Percentiles rank a stretch among this genome's conserved stretches.
These are phyloP conservation scores for Trichoderma guizhouense DNA, from an alignment of 2,329 filamentous ascomycete species.

Conservation along the genomic window DNA sequence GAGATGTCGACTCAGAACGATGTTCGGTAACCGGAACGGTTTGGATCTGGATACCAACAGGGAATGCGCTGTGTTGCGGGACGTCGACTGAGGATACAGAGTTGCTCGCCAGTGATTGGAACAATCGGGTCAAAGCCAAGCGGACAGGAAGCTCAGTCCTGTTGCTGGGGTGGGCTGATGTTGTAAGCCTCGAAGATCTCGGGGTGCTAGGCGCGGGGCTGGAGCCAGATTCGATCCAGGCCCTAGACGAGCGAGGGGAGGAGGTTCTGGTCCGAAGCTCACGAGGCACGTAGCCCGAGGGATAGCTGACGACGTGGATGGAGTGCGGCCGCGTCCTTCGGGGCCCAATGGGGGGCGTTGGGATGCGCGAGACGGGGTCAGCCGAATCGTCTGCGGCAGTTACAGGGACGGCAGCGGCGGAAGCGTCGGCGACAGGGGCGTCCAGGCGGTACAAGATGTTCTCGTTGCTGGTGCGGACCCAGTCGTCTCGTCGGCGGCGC, in stretches of 20 bases:
- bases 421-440: constrained; percentile 9
- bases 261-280: constrained; percentile 35
- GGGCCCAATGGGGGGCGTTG: constrained; percentile 39
- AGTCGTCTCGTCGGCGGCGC: constrained; percentile 22
- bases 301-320: constrained; percentile 43
- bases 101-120: constrained; percentile 15
- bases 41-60: constrained; percentile 12
- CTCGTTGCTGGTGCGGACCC: constrained; percentile 25
- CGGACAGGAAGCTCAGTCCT: constrained; percentile 13
- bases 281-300: constrained; percentile 42
- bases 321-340: constrained; percentile 39
- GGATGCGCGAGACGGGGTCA: constrained; percentile 27
- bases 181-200: constrained; percentile 3
- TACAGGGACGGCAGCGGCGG: not conserved
- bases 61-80: constrained; percentile 10
- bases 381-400: constrained; percentile 2
- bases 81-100: constrained; percentile 16
- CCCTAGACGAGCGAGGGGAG: not conserved
- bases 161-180: not conserved
- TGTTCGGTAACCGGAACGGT: constrained; percentile 7
- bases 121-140: constrained; percentile 8
- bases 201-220: not conserved
- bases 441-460: constrained; percentile 32
- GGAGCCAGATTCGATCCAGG: not conserved
- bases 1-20: not conserved